phyloP scores from a whole-genome alignment of 2,329 filamentous ascomycete species.

The Exophiala sp. region DNA sequence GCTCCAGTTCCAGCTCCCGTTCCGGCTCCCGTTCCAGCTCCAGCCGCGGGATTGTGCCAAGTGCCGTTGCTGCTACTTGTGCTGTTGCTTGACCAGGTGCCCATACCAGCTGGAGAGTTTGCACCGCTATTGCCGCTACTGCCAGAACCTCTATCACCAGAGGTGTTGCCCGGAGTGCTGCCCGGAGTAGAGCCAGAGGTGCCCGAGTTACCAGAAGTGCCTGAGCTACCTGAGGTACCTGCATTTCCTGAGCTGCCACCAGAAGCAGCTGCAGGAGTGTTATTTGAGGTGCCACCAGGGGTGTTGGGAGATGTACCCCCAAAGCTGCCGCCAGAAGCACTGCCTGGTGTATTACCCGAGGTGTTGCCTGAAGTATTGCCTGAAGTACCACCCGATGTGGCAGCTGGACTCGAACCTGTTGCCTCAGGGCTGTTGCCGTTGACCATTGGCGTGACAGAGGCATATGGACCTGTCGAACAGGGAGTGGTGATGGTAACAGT shows the following conservation, averaged over 20 bases:
- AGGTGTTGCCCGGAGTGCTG: too few relatives aligned
- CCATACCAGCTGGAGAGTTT: too few relatives aligned
- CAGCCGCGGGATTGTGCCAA: not conserved
- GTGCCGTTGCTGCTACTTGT: too few relatives aligned
- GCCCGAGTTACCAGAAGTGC: slow-evolving; percentile 2
- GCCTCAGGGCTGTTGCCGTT: not conserved
- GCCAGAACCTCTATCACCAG: too few relatives aligned
- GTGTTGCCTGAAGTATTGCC: slow-evolving; percentile 9
- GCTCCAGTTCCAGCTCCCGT: not conserved
- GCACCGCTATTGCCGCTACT: too few relatives aligned
- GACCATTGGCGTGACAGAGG: slow-evolving; percentile 19
- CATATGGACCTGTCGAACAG: slow-evolving; percentile 25
- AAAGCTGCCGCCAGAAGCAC: slow-evolving; percentile 16
- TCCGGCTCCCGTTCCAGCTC: slow-evolving; percentile 6
- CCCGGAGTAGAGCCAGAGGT: slow-evolving; percentile 15
- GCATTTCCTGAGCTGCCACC: slow-evolving; percentile 7
- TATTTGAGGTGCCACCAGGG: slow-evolving; percentile 5
- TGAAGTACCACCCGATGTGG: slow-evolving; percentile 4
- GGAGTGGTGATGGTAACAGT: slow-evolving; percentile 27
- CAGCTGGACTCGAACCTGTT: not conserved
- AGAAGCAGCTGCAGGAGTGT: slow-evolving; percentile 13
- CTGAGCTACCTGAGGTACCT: slow-evolving; percentile 6
- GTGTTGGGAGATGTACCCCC: slow-evolving; percentile 6
- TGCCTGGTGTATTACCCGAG: not conserved
- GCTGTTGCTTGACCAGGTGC: too few relatives aligned